Percentiles rank a stretch among this genome's conserved stretches.
Evolutionary conservation across 73 alveolate species (phyloP).

Genomic region (Paramecium pentaurelia): DNA sequence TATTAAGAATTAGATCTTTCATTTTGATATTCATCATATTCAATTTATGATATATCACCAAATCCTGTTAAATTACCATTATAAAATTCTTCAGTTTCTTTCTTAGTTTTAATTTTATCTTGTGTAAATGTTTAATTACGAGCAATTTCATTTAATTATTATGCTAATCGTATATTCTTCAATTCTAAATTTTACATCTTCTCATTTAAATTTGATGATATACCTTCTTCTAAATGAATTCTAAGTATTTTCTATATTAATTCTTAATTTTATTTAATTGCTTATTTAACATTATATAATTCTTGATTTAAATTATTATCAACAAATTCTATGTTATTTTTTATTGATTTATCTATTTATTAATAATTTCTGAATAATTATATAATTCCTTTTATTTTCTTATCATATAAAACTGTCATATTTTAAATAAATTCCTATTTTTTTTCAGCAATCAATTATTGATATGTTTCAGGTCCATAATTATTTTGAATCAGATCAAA

Average conservation of each 20-base stretch:
- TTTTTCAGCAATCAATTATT: not conserved
- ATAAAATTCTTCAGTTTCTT: not conserved
- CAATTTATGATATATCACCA: not conserved
- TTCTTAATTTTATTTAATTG: not conserved
- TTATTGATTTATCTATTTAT: not conserved
- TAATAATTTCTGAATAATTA: not conserved
- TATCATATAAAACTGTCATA: not conserved
- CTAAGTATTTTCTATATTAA: not conserved
- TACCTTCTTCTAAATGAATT: not conserved
- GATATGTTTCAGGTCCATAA: not conserved
- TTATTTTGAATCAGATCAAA: not conserved
- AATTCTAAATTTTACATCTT: not conserved
- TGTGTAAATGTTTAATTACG: not conserved
- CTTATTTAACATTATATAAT: not conserved
- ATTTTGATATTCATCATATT: not conserved
- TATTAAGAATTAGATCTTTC: not conserved
- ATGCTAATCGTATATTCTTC: not conserved
- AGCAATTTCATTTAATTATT: not conserved
- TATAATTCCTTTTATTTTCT: not conserved
- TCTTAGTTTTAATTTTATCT: not conserved
- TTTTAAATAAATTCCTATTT: not conserved
- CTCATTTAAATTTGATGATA: not conserved
- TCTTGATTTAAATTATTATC: not conserved
- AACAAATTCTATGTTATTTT: not conserved
- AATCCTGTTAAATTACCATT: not conserved